Conservation (phyloP, 2,329 filamentous ascomycete genomes). For the Talaromyces verruculosus region DNA sequence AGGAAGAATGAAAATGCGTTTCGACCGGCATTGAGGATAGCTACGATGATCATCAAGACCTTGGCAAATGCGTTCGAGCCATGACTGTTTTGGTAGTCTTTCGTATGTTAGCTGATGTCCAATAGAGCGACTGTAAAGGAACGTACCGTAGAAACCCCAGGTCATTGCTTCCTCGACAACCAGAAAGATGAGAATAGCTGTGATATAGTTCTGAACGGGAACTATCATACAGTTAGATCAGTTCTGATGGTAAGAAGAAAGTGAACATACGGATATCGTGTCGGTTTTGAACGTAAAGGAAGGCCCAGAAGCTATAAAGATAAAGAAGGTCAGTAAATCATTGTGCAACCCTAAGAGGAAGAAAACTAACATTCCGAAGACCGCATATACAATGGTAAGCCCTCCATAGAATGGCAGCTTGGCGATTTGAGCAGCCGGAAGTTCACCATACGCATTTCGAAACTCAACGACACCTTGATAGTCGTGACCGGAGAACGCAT, state of each 20-base stretch:
- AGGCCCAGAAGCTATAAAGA: slow-evolving; percentile 74
- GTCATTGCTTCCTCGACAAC: slow-evolving; percentile 97
- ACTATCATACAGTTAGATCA: slow-evolving; percentile 51
- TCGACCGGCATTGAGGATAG: slow-evolving; percentile 84
- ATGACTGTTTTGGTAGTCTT: slow-evolving; percentile 88
- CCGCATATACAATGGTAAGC: slow-evolving; percentile 87
- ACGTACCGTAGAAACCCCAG: slow-evolving; percentile 88
- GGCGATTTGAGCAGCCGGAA: slow-evolving; percentile 91
- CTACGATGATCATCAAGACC: slow-evolving; percentile 85
- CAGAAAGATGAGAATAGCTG: slow-evolving; percentile 89
- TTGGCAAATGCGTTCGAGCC: slow-evolving; percentile 82
- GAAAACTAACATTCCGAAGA: slow-evolving; percentile 66
- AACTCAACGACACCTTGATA: slow-evolving; percentile 87
- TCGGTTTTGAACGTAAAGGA: slow-evolving; percentile 91
- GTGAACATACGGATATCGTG: slow-evolving; percentile 70
- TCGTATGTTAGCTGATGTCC: slow-evolving; percentile 35
- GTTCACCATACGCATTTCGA: slow-evolving; percentile 92
- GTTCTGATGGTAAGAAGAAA: background rate
- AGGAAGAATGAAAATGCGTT: slow-evolving; percentile 99
- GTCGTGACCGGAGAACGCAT: slow-evolving; percentile 63
- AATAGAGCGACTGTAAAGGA: background rate
- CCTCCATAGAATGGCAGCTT: slow-evolving; percentile 97
- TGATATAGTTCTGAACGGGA: slow-evolving; percentile 98
- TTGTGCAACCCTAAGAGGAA: background rate
- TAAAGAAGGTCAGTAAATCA: slow-evolving; percentile 26